Evolutionary conservation across 2,329 filamentous ascomycete genomes (phyloP), one percentile per base, ranked within the genome.

Genomic region (Penicillium concentricum): DNA sequence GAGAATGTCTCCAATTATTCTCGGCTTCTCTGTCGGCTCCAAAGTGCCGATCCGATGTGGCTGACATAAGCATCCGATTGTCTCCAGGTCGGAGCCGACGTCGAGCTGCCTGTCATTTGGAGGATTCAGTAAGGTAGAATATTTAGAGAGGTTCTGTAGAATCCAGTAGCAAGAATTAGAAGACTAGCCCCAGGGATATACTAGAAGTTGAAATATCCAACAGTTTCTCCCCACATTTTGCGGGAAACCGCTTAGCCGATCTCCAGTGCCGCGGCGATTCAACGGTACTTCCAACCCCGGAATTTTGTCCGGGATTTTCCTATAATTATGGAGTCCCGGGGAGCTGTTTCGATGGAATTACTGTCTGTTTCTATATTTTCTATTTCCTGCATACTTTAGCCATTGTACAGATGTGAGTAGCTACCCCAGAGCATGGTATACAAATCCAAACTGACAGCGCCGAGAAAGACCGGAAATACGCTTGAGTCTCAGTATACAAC

Each of bases 291-390:
- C 66, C 69, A 63, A 68, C 67, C 68, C 62, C 66, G 68, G 67
- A 69, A 67, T 69, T 55, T 55, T 56, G 56, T 51, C 66, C 66
- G 65, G 63, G 62, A 85, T 88, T 67, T 65, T 58, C 57, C 57
- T 68, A 61, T 72, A 69, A 72, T 57, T 65, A 59, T 63, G 49
- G 57, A 47, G 50, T 44, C 51, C 57, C 49, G 38, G 20, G 20
- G 35, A 5, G 5, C 13, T 12, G 8, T 46, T 41, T 39, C 28
- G 51, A 43, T 50, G 51, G 41, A 44, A 42, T 47, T 56, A 15
- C 48, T 51, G 52, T 35, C 49, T 48, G n/a, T 48, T 53, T 49
- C 34, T 59, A 42, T 54, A 24, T 59, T 30, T 20, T 38, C 15
- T 47, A 5, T 47, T 20, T 32, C 18, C 18, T 51, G 37, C 39